A percentile compares a stretch with the other conserved stretches of the same genome.
phyloP scores from a whole-genome alignment of 2,329 filamentous ascomycete genomes.

The Ceratocystis cubensis region DNA sequence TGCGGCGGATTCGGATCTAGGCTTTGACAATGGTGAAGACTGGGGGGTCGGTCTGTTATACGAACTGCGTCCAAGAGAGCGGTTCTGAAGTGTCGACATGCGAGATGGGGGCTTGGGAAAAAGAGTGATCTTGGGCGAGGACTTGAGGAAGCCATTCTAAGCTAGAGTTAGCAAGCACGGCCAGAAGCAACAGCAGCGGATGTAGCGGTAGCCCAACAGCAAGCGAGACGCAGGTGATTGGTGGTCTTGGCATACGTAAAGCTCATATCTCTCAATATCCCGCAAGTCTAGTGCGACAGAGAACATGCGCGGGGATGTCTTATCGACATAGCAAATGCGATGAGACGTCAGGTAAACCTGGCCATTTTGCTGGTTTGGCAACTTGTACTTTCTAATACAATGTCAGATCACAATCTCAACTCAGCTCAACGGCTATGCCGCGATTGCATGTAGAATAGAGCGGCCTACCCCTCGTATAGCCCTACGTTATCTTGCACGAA shows the following conservation, averaged over 20 bases:
- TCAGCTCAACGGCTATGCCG: neutral
- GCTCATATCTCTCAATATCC: conserved; percentile 80
- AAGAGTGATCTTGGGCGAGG: conserved; percentile 83
- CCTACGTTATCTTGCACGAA: conserved; percentile 97
- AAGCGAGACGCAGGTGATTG: neutral
- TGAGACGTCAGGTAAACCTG: conserved; percentile 95
- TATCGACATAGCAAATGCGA: conserved; percentile 88
- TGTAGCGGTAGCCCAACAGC: no score
- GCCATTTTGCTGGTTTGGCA: conserved; percentile 85
- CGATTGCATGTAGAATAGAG: neutral
- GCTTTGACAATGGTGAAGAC: neutral
- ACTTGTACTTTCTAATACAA: conserved; percentile 70
- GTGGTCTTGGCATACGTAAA: conserved; percentile 49
- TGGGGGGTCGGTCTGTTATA: neutral
- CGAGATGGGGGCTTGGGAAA: conserved; percentile 68
- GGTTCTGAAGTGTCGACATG: conserved; percentile 26
- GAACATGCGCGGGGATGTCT: conserved; percentile 68
- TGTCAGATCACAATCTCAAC: conserved; percentile 14
- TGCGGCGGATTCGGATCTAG: neutral
- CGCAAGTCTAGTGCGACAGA: conserved; percentile 79
- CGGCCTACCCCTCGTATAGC: conserved; percentile 80
- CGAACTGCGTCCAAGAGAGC: conserved; percentile 1
- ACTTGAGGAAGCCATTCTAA: conserved; percentile 75
- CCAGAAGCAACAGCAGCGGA: conserved; percentile 31
- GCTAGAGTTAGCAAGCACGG: neutral